Evolutionary conservation across 257 asterid species (phyloP), one percentile per base, ranked within the genome.

Genomic region (Handroanthus guayacan): DNA sequence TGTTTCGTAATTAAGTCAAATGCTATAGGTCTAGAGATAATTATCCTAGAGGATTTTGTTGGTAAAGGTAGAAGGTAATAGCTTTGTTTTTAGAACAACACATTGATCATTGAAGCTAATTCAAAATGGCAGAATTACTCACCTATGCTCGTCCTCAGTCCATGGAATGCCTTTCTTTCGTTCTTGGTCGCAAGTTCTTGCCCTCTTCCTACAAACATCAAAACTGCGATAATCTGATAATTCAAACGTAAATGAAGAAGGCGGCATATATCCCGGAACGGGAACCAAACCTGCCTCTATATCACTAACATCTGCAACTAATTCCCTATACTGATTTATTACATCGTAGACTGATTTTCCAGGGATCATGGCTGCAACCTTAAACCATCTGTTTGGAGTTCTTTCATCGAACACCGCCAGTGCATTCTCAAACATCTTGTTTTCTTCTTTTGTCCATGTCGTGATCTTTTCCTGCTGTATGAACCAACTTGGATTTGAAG

Each of bases 131-230:
- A 36, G 31, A 25, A 6, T 56, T 4, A 38, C 3, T 51, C 36
- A 91, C 98, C 96, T 89, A 83, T 93, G 98, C 54, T 93, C 98
- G 4, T 90, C 96, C 74, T 91, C 91, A 3, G 98, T 93, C 98
- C 98, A 93, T 1, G 97, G 97, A 0, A 91, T 84, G 68, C 97
- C 93, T 79, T 86, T 91, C 79, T 80, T 93, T 7, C 97, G 81
- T 72, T 87, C 90, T 50, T 86, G 97, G 75, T 88, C 89, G 39
- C 58, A 52, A 57, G 70, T 75, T 51, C 87, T 84, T 43, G 88
- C 87, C 61, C 87, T 84, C 84, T 88, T 93, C 75, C 89, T 84
- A 69, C 70, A 81, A 52, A 65, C 71, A 58, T 84, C 84, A 73
- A 85, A 83, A 13, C 81, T 77, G 65, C 67, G 80, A 77, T 67